phyloP scores from a whole-genome alignment of 768 basidiomycete genomes.

The Termitomyces eurrhizus region DNA sequence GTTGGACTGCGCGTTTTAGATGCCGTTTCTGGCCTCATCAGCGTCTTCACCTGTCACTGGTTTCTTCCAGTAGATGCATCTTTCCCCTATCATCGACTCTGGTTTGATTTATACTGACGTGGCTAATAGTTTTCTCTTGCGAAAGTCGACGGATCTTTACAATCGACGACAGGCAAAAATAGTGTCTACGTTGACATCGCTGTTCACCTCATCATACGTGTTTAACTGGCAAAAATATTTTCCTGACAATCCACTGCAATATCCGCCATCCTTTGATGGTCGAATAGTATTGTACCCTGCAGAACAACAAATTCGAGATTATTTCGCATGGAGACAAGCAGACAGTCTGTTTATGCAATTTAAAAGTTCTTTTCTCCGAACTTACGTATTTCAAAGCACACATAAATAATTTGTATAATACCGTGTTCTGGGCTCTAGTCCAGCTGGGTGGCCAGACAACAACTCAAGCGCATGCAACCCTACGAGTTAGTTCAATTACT shows the following conservation, averaged over 20 bases:
- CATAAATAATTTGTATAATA: slow-evolving; percentile 98
- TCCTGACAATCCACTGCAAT: slow-evolving; percentile 63
- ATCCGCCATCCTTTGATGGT: slow-evolving; percentile 93
- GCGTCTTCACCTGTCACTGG: neutral
- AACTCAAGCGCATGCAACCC: slow-evolving; percentile 74
- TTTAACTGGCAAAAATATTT: slow-evolving; percentile 83
- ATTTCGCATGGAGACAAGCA: slow-evolving; percentile 94
- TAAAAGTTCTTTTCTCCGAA: neutral
- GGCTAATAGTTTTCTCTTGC: slow-evolving; percentile 76
- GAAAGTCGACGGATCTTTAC: slow-evolving; percentile 70
- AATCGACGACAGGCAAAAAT: slow-evolving; percentile 88
- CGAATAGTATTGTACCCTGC: slow-evolving; percentile 81
- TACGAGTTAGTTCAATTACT: slow-evolving; percentile 48
- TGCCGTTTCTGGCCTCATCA: too few relatives aligned
- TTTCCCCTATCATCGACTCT: too few relatives aligned
- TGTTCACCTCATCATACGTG: slow-evolving; percentile 90
- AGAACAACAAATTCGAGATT: slow-evolving; percentile 73
- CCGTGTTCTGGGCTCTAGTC: slow-evolving; percentile 91
- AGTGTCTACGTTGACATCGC: slow-evolving; percentile 73
- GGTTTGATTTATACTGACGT: slow-evolving; percentile 4
- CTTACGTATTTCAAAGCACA: slow-evolving; percentile 58
- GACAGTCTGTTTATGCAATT: slow-evolving; percentile 63
- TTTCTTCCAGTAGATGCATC: neutral
- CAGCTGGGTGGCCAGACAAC: slow-evolving; percentile 76
- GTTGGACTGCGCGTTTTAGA: neutral